phyloP scores from a whole-genome alignment of 2,329 filamentous ascomycete species.

The Aquanectria penicillioides region DNA sequence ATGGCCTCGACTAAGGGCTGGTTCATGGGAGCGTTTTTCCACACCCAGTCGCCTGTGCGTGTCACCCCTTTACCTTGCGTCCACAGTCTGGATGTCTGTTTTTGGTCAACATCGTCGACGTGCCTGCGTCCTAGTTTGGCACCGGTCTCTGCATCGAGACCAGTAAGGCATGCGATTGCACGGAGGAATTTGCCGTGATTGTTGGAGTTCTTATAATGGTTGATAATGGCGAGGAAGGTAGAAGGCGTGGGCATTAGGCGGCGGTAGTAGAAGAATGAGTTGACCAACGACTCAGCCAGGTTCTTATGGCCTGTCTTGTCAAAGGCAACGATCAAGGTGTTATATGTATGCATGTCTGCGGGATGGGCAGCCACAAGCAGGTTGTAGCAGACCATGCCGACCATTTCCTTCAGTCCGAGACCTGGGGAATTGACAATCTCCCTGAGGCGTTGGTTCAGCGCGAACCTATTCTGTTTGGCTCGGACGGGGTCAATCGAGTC shows the following conservation, averaged over 20 bases:
- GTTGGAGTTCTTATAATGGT: slow-evolving; percentile 57
- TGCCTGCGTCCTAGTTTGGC: slow-evolving; percentile 50
- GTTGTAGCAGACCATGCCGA: slow-evolving; percentile 68
- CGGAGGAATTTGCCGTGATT: slow-evolving; percentile 56
- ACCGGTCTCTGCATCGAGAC: slow-evolving; percentile 51
- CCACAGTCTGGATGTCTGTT: slow-evolving; percentile 37
- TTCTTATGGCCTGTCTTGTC: slow-evolving; percentile 59
- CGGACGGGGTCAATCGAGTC: slow-evolving; percentile 40
- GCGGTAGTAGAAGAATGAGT: slow-evolving; percentile 58
- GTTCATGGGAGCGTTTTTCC: slow-evolving; percentile 52
- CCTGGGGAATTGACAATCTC: slow-evolving; percentile 38
- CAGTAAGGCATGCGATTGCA: slow-evolving; percentile 58
- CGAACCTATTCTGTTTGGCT: slow-evolving; percentile 38
- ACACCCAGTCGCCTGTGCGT: slow-evolving; percentile 48
- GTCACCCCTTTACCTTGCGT: slow-evolving; percentile 42
- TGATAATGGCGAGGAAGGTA: slow-evolving; percentile 60
- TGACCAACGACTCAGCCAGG: slow-evolving; percentile 63
- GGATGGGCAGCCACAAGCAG: slow-evolving; percentile 69
- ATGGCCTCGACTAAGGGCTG: slow-evolving; percentile 56
- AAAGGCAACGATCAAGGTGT: slow-evolving; percentile 75
- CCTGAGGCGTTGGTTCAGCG: slow-evolving; percentile 45
- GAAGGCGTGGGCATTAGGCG: slow-evolving; percentile 58
- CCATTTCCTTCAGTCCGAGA: slow-evolving; percentile 45
- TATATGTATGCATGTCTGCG: slow-evolving; percentile 76
- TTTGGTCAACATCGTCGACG: slow-evolving; percentile 46